These are phyloP conservation scores for Jimgerdemannia flammicorona DNA, from an alignment of 192 early-diverging fungal genomes.

Conservation along the genomic window DNA sequence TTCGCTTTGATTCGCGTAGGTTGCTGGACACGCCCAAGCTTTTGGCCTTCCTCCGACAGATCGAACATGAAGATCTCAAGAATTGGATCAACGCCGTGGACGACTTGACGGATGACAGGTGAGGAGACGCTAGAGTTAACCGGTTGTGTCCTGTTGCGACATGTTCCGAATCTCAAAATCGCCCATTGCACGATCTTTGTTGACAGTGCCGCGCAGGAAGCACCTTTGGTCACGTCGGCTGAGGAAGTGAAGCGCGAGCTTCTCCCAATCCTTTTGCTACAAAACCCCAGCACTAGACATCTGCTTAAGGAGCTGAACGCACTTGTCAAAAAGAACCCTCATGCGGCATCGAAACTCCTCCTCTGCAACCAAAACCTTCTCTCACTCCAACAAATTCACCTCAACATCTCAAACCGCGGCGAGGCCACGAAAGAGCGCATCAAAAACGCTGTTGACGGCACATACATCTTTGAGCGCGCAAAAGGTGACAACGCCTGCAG, in stretches of 20 bases:
- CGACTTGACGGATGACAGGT: conserved; percentile 13
- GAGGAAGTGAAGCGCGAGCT: background rate
- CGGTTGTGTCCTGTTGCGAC: background rate
- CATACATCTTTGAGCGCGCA: conserved; percentile 8
- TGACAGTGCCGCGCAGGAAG: background rate
- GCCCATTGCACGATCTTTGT: conserved; percentile 13
- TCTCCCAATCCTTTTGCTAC: background rate
- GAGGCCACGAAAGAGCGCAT: conserved; percentile 17
- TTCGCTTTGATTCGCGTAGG: background rate
- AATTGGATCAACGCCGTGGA: conserved; percentile 23
- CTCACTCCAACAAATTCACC: conserved; percentile 13
- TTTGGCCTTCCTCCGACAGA: conserved; percentile 4
- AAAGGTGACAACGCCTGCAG: conserved; percentile 3
- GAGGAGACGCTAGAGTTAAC: conserved; percentile 12
- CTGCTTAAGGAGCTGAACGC: background rate
- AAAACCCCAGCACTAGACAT: background rate
- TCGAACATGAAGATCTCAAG: conserved; percentile 13
- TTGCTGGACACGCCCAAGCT: conserved; percentile 3
- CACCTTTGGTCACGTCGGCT: background rate
- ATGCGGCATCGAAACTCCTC: conserved; percentile 6
- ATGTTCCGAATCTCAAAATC: conserved; percentile 13
- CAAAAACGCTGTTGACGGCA: conserved; percentile 14
- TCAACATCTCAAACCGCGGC: conserved; percentile 9
- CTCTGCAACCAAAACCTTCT: conserved; percentile 9
- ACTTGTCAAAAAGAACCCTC: background rate